Evolutionary conservation across 2,329 filamentous ascomycete genomes (phyloP).

Genomic region (Cyphellophora attinorum): DNA sequence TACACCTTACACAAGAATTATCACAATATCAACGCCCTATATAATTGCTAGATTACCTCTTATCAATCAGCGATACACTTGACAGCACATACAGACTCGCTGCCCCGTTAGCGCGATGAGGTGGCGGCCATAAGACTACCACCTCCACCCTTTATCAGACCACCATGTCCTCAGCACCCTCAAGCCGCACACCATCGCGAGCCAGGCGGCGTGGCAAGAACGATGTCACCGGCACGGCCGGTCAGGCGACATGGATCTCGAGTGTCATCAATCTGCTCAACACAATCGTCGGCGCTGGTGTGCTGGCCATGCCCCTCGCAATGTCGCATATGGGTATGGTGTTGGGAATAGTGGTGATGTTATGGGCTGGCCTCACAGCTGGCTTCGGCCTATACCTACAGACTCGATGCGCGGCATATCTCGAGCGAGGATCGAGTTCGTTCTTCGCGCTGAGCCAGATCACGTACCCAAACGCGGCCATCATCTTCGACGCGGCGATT

Average conservation of each 20-base stretch:
- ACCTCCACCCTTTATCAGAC: no score
- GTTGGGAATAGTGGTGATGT: constrained; percentile 70
- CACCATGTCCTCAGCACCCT: constrained; percentile 4
- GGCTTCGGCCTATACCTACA: constrained; percentile 94
- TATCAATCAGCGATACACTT: no score
- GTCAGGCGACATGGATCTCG: constrained; percentile 79
- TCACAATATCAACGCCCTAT: no score
- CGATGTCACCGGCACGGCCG: constrained; percentile 51
- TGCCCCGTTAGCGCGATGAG: no score
- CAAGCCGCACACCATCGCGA: constrained; percentile 13
- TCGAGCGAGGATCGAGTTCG: constrained; percentile 78
- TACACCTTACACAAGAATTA: no score
- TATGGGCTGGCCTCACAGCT: constrained; percentile 83
- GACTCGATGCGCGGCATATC: constrained; percentile 81
- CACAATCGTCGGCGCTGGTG: constrained; percentile 91
- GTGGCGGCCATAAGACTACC: no score
- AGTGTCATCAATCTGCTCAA: constrained; percentile 94
- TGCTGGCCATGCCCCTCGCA: constrained; percentile 89
- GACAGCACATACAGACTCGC: no score
- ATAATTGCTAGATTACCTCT: no score
- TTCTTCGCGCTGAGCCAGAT: constrained; percentile 97
- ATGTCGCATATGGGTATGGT: constrained; percentile 92
- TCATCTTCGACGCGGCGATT: constrained; percentile 91
- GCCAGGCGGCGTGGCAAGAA: constrained; percentile 45
- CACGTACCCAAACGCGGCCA: constrained; percentile 90